Percentiles rank a stretch among this genome's conserved stretches.
Conservation (phyloP, 164 flowering plant genomes). For the Chimonanthus salicifolius region DNA sequence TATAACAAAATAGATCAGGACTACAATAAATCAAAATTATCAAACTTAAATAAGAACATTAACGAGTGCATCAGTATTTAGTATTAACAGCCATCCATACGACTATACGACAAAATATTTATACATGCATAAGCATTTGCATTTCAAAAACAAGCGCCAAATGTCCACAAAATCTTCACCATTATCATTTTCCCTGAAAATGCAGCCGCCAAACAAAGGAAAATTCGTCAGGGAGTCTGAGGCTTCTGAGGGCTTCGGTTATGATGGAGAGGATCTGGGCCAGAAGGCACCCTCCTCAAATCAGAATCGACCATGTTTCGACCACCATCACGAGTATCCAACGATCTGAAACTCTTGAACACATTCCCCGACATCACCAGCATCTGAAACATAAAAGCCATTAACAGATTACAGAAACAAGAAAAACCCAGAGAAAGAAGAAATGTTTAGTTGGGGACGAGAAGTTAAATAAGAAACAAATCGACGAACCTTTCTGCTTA, state of each 20-base stretch:
- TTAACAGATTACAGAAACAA: not conserved
- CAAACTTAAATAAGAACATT: too few relatives aligned
- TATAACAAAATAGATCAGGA: too few relatives aligned
- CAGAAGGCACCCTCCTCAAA: constrained; percentile 6
- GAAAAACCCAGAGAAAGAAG: not conserved
- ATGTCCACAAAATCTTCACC: too few relatives aligned
- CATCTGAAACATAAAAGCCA: not conserved
- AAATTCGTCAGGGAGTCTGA: constrained; percentile 4
- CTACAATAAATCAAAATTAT: too few relatives aligned
- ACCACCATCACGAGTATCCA: not conserved
- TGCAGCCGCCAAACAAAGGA: too few relatives aligned
- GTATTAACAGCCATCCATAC: too few relatives aligned
- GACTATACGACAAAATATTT: too few relatives aligned
- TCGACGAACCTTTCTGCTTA: not conserved
- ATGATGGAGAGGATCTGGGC: constrained; percentile 8
- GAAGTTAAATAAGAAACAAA: not conserved
- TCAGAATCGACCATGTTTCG: not conserved
- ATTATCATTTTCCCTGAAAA: too few relatives aligned
- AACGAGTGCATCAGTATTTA: too few relatives aligned
- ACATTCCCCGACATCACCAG: not conserved
- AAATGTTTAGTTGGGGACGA: not conserved
- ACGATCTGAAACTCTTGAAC: not conserved
- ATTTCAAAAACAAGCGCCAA: too few relatives aligned
- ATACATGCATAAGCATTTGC: too few relatives aligned
- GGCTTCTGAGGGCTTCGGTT: constrained; percentile 14